Conservation (phyloP, 441 rosid genomes). For the Dalechampia spathulata region DNA sequence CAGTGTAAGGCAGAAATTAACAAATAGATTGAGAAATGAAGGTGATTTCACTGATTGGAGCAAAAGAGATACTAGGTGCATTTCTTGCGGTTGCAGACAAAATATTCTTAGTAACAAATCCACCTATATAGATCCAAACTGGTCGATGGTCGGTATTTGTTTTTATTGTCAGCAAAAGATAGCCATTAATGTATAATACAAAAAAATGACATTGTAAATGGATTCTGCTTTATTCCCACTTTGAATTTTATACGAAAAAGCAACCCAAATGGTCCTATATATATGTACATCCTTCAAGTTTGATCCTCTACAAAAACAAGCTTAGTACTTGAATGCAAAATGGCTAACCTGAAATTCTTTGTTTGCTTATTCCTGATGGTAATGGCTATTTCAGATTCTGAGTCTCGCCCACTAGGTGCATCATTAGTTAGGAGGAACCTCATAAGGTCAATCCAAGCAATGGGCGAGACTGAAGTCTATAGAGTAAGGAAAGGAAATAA, state of each 20-base stretch:
- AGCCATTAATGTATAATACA: not conserved
- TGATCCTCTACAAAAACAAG: not conserved
- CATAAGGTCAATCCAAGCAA: constrained; percentile 12
- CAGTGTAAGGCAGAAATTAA: too few relatives aligned
- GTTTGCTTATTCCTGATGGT: constrained; percentile 19
- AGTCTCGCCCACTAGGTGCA: constrained; percentile 19
- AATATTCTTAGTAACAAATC: not conserved
- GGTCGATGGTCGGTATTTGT: not conserved
- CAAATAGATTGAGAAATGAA: too few relatives aligned
- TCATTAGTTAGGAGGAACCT: constrained; percentile 15
- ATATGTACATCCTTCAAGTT: constrained; percentile 8
- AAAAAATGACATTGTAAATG: not conserved
- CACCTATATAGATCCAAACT: not conserved
- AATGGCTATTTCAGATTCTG: constrained; percentile 16
- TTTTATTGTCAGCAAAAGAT: constrained; percentile 1
- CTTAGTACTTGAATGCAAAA: constrained; percentile 4
- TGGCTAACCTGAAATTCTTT: constrained; percentile 21
- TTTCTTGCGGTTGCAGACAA: not conserved
- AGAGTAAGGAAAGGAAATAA: constrained; percentile 6
- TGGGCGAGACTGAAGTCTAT: constrained; percentile 9
- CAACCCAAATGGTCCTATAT: not conserved
- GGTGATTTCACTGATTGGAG: too few relatives aligned
- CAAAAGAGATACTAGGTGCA: too few relatives aligned
- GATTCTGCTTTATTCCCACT: constrained; percentile 7
- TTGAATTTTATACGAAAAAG: constrained; percentile 6